These are phyloP conservation scores for Fusarium miscanthi DNA, from an alignment of 2,329 filamentous ascomycete genomes.

Conservation along the genomic window DNA sequence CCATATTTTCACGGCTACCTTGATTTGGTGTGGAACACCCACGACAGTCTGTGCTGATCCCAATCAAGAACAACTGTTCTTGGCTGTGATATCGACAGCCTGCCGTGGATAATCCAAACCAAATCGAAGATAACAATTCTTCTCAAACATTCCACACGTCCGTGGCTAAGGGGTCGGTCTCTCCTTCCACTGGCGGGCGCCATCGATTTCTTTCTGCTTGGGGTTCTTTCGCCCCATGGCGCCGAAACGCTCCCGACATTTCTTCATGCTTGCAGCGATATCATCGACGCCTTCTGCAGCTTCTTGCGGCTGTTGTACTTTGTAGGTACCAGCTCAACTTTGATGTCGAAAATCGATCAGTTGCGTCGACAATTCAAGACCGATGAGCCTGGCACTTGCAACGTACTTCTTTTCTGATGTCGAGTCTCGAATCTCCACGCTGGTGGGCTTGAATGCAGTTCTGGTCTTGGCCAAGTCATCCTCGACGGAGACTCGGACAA, in stretches of 20 bases:
- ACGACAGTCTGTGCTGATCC: neutral
- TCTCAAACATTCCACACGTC: neutral
- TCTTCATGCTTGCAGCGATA: neutral
- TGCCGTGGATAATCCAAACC: neutral
- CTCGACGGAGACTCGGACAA: neutral
- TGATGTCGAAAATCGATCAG: neutral
- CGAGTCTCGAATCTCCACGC: conserved; percentile 36
- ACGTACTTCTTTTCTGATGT: neutral
- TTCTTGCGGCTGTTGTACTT: neutral
- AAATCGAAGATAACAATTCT: neutral
- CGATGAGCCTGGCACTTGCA: neutral
- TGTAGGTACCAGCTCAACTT: neutral
- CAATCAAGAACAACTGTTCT: neutral
- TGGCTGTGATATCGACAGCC: neutral
- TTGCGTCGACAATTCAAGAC: neutral
- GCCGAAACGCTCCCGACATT: neutral
- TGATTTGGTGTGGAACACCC: neutral
- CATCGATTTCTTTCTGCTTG: neutral
- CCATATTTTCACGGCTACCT: neutral
- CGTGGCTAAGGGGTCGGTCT: neutral
- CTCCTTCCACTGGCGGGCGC: neutral
- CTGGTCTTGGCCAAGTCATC: neutral
- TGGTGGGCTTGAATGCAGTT: neutral
- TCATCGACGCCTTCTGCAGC: neutral
- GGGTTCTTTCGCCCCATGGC: neutral